Evolutionary conservation across 2,329 filamentous ascomycete genomes (phyloP), one percentile per base, ranked within the genome.

Genomic region (Ophiostoma himal-ulmi): DNA sequence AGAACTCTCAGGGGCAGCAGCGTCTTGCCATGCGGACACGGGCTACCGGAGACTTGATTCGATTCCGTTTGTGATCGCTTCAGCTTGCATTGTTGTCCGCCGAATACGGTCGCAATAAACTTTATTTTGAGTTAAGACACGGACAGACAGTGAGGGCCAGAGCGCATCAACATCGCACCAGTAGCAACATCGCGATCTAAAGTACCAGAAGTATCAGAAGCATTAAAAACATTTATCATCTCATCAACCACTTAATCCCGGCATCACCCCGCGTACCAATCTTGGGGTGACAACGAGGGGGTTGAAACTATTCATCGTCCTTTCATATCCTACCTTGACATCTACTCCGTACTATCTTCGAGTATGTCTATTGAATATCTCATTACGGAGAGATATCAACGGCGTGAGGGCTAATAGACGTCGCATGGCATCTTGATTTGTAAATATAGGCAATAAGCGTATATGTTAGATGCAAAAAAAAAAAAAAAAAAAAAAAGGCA

Each of bases 381-480:
- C 52, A 57, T 57, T 57, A 57, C 52, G 52, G 52, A 57, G 52
- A 57, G 52, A 57, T 57, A 57, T 57, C 52, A 30, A 8, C 52
- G 30, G 8, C 5, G 8, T 26, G 7, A 13, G n/a, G 44, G 20
- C 37, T 5, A 48, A 17, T 48, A 22, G 52, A 13, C 52, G 52
- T 1, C 13, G 52, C 39, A 13, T 2, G 2, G 39, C 39, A 44
- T 44, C 39, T 44, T 17, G 2, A 17, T 22, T 22, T 22, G 3
- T 5, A 1, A 22, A 26, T 48, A n/a, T 5, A 20, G 17, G 6
- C 6, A 57, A 14, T 26, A 57, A 26, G 52, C 22, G 13, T 30
- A 30, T 30, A 30, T 30, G 30, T 30, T 30, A 30, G 30, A 17
- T 22, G 10, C 22, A 13, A 30, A 6, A 8, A 22, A 54, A 2